phyloP scores from a whole-genome alignment of 1,284 basidiomycete species.

The Trichosporon sp. region DNA sequence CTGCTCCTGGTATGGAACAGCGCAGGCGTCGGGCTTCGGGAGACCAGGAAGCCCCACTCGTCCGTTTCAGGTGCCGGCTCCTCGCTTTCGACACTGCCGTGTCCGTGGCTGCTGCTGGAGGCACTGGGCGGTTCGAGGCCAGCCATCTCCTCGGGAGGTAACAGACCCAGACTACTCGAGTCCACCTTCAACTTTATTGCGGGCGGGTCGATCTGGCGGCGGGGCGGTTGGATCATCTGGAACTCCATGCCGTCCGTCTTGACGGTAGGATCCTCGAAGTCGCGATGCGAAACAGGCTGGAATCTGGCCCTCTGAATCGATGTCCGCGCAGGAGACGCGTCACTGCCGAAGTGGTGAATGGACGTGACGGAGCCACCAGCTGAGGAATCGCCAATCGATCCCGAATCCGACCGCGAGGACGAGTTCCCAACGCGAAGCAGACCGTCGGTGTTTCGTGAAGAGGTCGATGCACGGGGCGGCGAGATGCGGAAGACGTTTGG shows the following conservation, averaged over 20 bases:
- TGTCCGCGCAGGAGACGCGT: neutral
- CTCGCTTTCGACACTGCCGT: neutral
- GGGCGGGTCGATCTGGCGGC: neutral
- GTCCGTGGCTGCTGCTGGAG: neutral
- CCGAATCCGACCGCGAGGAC: neutral
- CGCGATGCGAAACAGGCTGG: slow-evolving; percentile 40
- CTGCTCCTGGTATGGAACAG: slow-evolving; percentile 34
- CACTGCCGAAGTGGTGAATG: slow-evolving; percentile 2
- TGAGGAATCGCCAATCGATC: neutral
- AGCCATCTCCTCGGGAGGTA: slow-evolving; percentile 7
- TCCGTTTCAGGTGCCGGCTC: slow-evolving; percentile 36
- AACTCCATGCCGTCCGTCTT: slow-evolving; percentile 48
- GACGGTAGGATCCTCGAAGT: slow-evolving; percentile 42
- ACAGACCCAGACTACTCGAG: slow-evolving; percentile 10
- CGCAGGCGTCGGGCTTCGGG: slow-evolving; percentile 33
- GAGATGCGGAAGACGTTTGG: slow-evolving; percentile 2
- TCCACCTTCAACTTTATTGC: slow-evolving; percentile 19
- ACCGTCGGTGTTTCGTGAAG: neutral
- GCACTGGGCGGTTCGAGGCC: slow-evolving; percentile 5
- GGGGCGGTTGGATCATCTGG: slow-evolving; percentile 41
- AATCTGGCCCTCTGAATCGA: slow-evolving; percentile 3
- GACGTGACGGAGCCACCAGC: neutral
- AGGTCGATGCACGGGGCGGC: neutral
- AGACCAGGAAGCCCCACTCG: slow-evolving; percentile 47
- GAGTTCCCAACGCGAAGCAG: neutral